These are phyloP conservation scores for Colletotrichum higginsianum DNA, from an alignment of 2,329 filamentous ascomycete genomes.

Conservation along the genomic window DNA sequence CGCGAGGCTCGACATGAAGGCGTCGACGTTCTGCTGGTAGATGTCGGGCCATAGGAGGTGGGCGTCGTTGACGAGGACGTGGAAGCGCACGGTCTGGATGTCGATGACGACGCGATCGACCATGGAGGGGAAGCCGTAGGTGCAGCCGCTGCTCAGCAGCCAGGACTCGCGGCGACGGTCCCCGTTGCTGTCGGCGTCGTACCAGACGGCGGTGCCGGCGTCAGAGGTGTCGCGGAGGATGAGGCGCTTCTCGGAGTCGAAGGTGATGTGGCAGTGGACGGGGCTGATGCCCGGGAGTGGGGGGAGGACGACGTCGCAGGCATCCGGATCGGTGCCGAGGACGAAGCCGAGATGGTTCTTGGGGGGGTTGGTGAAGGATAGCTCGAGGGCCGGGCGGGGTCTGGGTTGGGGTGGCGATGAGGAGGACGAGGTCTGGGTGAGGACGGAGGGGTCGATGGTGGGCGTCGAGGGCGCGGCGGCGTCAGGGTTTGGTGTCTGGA, in stretches of 20 bases:
- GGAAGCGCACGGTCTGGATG: constrained; percentile 57
- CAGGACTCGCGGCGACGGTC: constrained; percentile 55
- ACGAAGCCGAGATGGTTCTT: constrained; percentile 55
- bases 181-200: constrained; percentile 57
- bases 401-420: not conserved
- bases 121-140: constrained; percentile 52
- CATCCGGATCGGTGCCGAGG: constrained; percentile 54
- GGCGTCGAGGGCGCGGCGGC: constrained; percentile 13
- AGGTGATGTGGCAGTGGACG: constrained; percentile 56
- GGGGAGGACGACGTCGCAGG: constrained; percentile 57
- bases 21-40: constrained; percentile 53
- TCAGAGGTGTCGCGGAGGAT: constrained; percentile 57
- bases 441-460: constrained; percentile 37
- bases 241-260: constrained; percentile 56
- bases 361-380: constrained; percentile 53
- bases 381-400: constrained; percentile 50
- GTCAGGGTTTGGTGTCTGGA: constrained; percentile 26
- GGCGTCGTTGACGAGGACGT: constrained; percentile 55
- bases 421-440: constrained; percentile 11
- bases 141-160: constrained; percentile 52
- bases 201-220: constrained; percentile 59
- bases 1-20: constrained; percentile 46
- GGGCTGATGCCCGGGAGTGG: constrained; percentile 51
- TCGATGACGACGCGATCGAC: constrained; percentile 56
- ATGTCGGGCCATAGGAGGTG: constrained; percentile 51